Base-by-base conservation (phyloP, 805 yeast genomes). In the Schwanniomyces vanrijiae region DNA sequence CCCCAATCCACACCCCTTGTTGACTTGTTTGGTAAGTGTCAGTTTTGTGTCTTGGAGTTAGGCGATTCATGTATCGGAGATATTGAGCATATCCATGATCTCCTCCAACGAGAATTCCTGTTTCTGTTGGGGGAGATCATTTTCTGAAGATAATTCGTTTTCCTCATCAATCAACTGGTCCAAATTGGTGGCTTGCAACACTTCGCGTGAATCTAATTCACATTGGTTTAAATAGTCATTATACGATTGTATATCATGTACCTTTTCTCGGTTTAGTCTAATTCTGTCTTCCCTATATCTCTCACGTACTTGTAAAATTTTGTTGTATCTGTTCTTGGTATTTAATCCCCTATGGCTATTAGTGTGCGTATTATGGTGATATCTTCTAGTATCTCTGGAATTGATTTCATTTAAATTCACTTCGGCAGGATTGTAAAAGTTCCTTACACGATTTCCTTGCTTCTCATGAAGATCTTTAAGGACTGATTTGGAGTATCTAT, bases 301-400 rank as follows among this genome's bases (percentile, higher is more conserved):
- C 38, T 58, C 57, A 39, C 73, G 53, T 3, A 55, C 58, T 26
- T 60, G 58, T 29, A 50, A 54, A 37, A 64, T 41, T 45, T 55
- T 60, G 21, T 54, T 55, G 24, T 59, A 62, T 35, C 57, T 64
- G 45, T 60, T 61, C 31, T 59, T 48, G 8, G 34, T 37, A 40
- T 54, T 62, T 42, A 56, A 45, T 7, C 35, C 35, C 19, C 35
- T 31, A 8, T 31, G 35, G 35, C 11, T 31, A 16, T 6, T 16
- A 9, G 14, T 47, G 48, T 34, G 31, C 5, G 24, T 24, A 26
- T 6, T 18, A 24, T 40, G 45, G 24, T 13, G 35, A 18, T 31
- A 31, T 7, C 20, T 8, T 8, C 20, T 14, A 14, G 8, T 43
- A 8, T 25, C 28, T 43, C 41, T 37, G 4, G 11, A 9, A 19